These are phyloP conservation scores for Haplosporangium sp. DNA, from an alignment of 371 early-diverging fungal species.

Conservation along the genomic window DNA sequence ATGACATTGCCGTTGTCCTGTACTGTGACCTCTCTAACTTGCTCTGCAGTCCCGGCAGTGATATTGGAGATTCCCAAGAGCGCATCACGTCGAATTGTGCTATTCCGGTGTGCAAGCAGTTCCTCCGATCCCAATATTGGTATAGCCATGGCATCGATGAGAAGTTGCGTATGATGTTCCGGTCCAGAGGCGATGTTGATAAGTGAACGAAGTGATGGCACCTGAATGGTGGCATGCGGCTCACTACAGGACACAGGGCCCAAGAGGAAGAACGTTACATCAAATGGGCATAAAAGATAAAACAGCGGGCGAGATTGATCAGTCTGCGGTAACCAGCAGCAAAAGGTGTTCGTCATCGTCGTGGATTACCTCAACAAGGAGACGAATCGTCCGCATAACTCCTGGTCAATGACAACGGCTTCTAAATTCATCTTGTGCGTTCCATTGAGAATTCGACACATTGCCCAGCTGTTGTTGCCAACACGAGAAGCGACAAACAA, in stretches of 20 bases:
- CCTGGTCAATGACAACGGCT: conserved; percentile 35
- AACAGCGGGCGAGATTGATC: neutral
- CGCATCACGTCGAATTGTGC: conserved; percentile 62
- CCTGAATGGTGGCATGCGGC: conserved; percentile 51
- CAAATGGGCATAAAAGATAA: neutral
- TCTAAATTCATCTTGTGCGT: conserved; percentile 62
- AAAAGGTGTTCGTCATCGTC: neutral
- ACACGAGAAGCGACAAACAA: neutral
- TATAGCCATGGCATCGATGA: conserved; percentile 59
- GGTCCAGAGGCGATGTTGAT: conserved; percentile 71
- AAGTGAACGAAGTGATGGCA: conserved; percentile 56
- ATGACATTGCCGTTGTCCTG: conserved; percentile 56
- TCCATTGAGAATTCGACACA: conserved; percentile 67
- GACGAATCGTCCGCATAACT: conserved; percentile 42
- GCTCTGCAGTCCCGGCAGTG: conserved; percentile 60
- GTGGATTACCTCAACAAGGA: conserved; percentile 28
- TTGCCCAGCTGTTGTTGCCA: conserved; percentile 59
- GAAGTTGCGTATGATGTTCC: conserved; percentile 50
- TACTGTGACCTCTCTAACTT: conserved; percentile 57
- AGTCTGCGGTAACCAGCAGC: neutral
- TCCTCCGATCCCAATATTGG: conserved; percentile 44
- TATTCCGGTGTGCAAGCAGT: conserved; percentile 38
- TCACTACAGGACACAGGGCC: conserved; percentile 19
- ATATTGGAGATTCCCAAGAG: conserved; percentile 65
- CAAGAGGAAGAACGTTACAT: too few species aligned